Conservation (phyloP, 371 early-diverging fungal genomes). For the Gilbertella persicaria region DNA sequence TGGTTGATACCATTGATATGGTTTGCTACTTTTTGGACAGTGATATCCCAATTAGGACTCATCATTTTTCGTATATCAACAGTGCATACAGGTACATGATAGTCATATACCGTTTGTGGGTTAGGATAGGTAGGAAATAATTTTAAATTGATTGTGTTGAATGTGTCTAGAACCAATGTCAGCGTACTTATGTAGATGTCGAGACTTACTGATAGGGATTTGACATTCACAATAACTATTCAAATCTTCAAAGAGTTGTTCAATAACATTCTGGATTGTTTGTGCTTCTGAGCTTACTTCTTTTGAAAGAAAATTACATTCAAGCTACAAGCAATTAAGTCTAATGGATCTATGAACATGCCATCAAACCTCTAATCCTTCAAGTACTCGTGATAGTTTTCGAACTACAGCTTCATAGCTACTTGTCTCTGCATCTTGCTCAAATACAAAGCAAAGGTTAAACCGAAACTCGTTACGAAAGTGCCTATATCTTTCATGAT, state of each 20-base stretch:
- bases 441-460: slow-evolving; percentile 91
- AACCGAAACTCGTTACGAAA: slow-evolving; percentile 82
- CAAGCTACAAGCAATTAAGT: slow-evolving; percentile 48
- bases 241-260: slow-evolving; percentile 83
- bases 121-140: slow-evolving; percentile 81
- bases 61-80: slow-evolving; percentile 67
- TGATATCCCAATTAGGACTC: slow-evolving; percentile 84
- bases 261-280: slow-evolving; percentile 76
- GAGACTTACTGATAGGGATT: slow-evolving; percentile 82
- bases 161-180: slow-evolving; percentile 44
- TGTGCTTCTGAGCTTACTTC: slow-evolving; percentile 32
- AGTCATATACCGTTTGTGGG: slow-evolving; percentile 75
- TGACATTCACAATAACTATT: slow-evolving; percentile 87
- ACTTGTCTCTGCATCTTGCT: slow-evolving; percentile 68
- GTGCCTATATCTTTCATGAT: slow-evolving; percentile 66
- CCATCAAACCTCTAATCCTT: slow-evolving; percentile 67
- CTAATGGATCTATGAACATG: not conserved
- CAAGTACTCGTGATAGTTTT: slow-evolving; percentile 78
- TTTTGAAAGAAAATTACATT: slow-evolving; percentile 72
- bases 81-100: slow-evolving; percentile 82
- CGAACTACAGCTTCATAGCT: slow-evolving; percentile 81
- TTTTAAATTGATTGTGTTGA: slow-evolving; percentile 79
- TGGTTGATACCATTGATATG: slow-evolving; percentile 79
- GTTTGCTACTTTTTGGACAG: slow-evolving; percentile 65
- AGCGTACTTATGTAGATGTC: too few species aligned